These are phyloP conservation scores for Pythium grandisporangium DNA, from an alignment of 352 stramenopile genomes.

Conservation along the genomic window DNA sequence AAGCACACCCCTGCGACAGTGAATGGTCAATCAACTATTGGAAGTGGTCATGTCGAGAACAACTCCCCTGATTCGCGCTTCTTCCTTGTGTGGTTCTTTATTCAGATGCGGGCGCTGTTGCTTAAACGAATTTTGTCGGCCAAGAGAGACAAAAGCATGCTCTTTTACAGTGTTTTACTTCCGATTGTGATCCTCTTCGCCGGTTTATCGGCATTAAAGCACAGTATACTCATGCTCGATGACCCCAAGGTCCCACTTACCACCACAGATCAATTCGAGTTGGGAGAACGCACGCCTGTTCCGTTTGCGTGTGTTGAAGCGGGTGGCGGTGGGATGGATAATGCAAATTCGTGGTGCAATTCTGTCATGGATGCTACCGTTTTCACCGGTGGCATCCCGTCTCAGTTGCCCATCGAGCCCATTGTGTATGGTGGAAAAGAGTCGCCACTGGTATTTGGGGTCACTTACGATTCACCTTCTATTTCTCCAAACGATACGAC, in stretches of 20 bases:
- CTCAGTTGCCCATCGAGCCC: slow-evolving; percentile 19
- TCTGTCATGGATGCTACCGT: slow-evolving; percentile 12
- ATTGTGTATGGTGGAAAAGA: slow-evolving; percentile 23
- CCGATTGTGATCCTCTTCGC: slow-evolving; percentile 60
- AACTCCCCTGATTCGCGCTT: not conserved
- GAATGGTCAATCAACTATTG: too few relatives aligned
- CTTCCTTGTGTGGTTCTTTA: slow-evolving; percentile 12
- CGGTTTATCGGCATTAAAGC: slow-evolving; percentile 45
- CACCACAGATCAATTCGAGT: slow-evolving; percentile 17
- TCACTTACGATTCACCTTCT: slow-evolving; percentile 25
- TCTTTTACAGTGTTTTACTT: slow-evolving; percentile 68
- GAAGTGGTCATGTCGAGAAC: not conserved
- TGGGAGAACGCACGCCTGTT: slow-evolving; percentile 22
- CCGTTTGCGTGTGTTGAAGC: slow-evolving; percentile 29
- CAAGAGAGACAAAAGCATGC: slow-evolving; percentile 49
- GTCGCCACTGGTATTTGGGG: slow-evolving; percentile 36
- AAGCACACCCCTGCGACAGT: too few relatives aligned
- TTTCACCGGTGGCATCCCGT: slow-evolving; percentile 17
- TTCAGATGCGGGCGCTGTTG: slow-evolving; percentile 49
- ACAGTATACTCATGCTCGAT: slow-evolving; percentile 34
- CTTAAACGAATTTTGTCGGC: slow-evolving; percentile 43
- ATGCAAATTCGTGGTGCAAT: slow-evolving; percentile 9
- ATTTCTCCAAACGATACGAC: slow-evolving; percentile 42
- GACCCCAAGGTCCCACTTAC: slow-evolving; percentile 38
- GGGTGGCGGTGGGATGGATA: slow-evolving; percentile 1